phyloP scores from a whole-genome alignment of 495 filamentous ascomycete genomes.

The Bacidia gigantensis region DNA sequence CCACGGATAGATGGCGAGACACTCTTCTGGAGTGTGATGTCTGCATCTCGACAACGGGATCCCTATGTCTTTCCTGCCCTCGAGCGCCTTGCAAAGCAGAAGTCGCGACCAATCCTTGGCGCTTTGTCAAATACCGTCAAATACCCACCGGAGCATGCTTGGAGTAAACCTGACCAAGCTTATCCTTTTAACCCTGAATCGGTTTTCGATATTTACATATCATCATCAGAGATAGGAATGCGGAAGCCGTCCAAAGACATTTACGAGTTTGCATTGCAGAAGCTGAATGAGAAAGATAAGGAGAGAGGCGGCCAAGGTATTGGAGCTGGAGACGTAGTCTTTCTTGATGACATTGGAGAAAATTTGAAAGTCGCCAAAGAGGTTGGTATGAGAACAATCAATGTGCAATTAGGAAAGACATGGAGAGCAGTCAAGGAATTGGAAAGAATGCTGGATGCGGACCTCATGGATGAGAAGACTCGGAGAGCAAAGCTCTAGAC shows the following conservation, averaged over 20 bases:
- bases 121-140: constrained; percentile 82
- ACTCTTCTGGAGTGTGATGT: constrained; percentile 93
- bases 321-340: constrained; percentile 56
- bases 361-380: constrained; percentile 72
- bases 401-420: constrained; percentile 63
- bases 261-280: constrained; percentile 56
- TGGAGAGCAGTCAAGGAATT: constrained; percentile 62
- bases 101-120: constrained; percentile 55
- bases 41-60: constrained; percentile 52
- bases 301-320: constrained; percentile 40
- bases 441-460: constrained; percentile 38
- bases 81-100: constrained; percentile 20
- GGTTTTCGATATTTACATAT: constrained; percentile 73
- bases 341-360: constrained; percentile 91
- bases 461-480: constrained; percentile 33
- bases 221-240: constrained; percentile 70
- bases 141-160: constrained; percentile 56
- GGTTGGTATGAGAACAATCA: constrained; percentile 69
- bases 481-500: constrained; percentile 17
- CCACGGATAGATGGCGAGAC: constrained; percentile 56
- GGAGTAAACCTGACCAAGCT: constrained; percentile 1
- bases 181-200: constrained; percentile 29
- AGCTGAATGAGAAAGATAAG: constrained; percentile 47
- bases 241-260: constrained; percentile 76
- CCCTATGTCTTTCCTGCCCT: constrained; percentile 80